Conservation (phyloP, 1,284 basidiomycete species). For the Somion occarium region DNA sequence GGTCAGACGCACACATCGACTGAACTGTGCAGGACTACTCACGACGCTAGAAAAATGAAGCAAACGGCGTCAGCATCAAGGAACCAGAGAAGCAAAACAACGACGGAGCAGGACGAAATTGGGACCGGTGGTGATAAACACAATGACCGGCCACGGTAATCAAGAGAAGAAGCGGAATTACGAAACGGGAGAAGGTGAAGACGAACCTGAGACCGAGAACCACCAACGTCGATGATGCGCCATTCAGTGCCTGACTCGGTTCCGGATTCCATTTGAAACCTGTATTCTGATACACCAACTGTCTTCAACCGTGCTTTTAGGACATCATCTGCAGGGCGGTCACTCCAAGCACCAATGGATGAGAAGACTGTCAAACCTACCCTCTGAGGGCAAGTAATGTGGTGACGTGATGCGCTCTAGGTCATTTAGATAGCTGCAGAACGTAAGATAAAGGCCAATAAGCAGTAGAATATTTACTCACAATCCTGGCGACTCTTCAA, state of each 20-base stretch:
- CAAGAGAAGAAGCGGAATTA: conserved; percentile 15
- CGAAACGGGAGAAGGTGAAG: conserved; percentile 7
- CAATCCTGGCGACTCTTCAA: conserved; percentile 75
- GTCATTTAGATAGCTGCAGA: conserved; percentile 63
- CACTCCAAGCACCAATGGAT: conserved; percentile 12
- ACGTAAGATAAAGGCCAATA: neutral
- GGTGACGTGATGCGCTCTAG: conserved; percentile 59
- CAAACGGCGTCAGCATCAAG: neutral
- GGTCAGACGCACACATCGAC: conserved; percentile 9
- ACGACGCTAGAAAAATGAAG: conserved; percentile 29
- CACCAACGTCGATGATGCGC: conserved; percentile 78
- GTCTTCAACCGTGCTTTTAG: conserved; percentile 46
- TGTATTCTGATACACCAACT: conserved; percentile 72
- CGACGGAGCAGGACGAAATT: neutral
- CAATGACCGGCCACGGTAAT: neutral
- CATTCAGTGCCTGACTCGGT: conserved; percentile 71
- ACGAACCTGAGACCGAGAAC: conserved; percentile 67
- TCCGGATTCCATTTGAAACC: conserved; percentile 74
- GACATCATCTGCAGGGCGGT: conserved; percentile 52
- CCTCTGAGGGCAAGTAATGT: conserved; percentile 65
- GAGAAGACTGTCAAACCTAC: conserved; percentile 30
- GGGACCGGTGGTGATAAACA: neutral
- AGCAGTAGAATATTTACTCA: conserved; percentile 30
- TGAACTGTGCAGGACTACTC: conserved; percentile 16
- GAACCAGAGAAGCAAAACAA: neutral